A percentile compares a stretch with the other conserved stretches of the same genome.
These are phyloP conservation scores for Suillus luteus DNA, from an alignment of 768 basidiomycete species.

Conservation along the genomic window DNA sequence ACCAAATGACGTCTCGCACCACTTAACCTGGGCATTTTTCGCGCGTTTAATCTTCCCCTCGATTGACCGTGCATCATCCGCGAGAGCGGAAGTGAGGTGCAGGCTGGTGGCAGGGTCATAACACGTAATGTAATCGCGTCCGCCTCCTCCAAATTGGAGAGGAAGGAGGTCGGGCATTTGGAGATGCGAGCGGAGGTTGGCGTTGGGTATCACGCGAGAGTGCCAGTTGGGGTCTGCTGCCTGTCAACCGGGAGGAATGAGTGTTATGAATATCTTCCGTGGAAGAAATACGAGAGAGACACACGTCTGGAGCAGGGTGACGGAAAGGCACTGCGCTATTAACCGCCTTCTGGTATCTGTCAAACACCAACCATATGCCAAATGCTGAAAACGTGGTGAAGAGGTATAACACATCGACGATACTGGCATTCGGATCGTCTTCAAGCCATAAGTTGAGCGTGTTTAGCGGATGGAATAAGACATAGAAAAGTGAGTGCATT, in stretches of 20 bases:
- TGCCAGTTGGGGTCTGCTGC: slow-evolving; percentile 61
- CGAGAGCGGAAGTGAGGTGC: slow-evolving; percentile 76
- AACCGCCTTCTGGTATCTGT: slow-evolving; percentile 70
- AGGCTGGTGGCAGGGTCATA: slow-evolving; percentile 90
- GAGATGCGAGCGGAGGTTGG: slow-evolving; percentile 68
- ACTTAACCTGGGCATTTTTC: slow-evolving; percentile 64
- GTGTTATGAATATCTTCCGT: slow-evolving; percentile 7
- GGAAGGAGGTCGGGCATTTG: slow-evolving; percentile 56
- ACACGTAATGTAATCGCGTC: slow-evolving; percentile 78
- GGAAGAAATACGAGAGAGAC: slow-evolving; percentile 17
- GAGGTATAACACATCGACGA: slow-evolving; percentile 65
- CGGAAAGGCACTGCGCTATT: slow-evolving; percentile 75
- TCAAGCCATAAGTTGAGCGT: slow-evolving; percentile 50
- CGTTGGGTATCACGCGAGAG: slow-evolving; percentile 53
- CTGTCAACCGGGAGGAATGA: slow-evolving; percentile 36
- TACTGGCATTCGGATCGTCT: slow-evolving; percentile 48
- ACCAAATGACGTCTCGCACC: slow-evolving; percentile 74
- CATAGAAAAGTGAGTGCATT: slow-evolving; percentile 37
- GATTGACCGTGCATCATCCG: slow-evolving; percentile 76
- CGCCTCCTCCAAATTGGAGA: slow-evolving; percentile 41
- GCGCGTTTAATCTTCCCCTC: slow-evolving; percentile 69
- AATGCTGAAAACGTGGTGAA: slow-evolving; percentile 71
- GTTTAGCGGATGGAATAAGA: slow-evolving; percentile 52
- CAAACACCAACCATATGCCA: slow-evolving; percentile 78
- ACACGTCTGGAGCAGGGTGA: slow-evolving; percentile 58